These are phyloP conservation scores for Lasiodiplodia gonubiensis DNA, from an alignment of 2,329 filamentous ascomycete genomes.

Conservation along the genomic window DNA sequence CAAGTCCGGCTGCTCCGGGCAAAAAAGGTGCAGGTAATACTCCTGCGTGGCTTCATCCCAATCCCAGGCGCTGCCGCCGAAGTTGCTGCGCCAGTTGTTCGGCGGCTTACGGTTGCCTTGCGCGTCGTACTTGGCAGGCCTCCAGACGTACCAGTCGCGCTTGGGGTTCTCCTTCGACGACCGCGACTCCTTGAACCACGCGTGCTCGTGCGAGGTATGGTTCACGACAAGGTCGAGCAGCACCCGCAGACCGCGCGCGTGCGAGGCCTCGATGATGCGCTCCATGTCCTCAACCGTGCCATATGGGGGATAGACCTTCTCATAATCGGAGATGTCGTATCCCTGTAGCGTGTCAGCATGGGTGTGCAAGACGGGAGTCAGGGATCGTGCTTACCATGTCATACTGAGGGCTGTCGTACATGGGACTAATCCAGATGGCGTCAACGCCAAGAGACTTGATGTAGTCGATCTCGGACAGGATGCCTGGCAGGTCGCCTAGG, in stretches of 20 bases:
- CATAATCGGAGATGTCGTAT: slow-evolving; percentile 48
- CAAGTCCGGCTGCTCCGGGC: slow-evolving; percentile 78
- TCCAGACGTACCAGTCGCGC: slow-evolving; percentile 64
- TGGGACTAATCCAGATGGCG: slow-evolving; percentile 16
- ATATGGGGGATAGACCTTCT: slow-evolving; percentile 47
- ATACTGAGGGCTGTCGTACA: slow-evolving; percentile 55
- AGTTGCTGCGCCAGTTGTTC: slow-evolving; percentile 74
- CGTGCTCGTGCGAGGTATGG: slow-evolving; percentile 50
- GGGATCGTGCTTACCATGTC: slow-evolving; percentile 39
- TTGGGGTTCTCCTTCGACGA: slow-evolving; percentile 57
- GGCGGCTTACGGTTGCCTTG: slow-evolving; percentile 70
- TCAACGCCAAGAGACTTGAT: slow-evolving; percentile 53
- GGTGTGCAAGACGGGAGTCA: too few species aligned
- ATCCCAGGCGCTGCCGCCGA: slow-evolving; percentile 69
- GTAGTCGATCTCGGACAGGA: slow-evolving; percentile 63
- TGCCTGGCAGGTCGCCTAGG: slow-evolving; percentile 62
- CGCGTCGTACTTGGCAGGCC: slow-evolving; percentile 49
- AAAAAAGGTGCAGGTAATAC: slow-evolving; percentile 80
- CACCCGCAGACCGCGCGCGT: slow-evolving; percentile 45
- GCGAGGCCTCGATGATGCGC: slow-evolving; percentile 42
- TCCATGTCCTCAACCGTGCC: slow-evolving; percentile 50
- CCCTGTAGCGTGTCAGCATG: slow-evolving; percentile 30
- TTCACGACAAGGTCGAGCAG: slow-evolving; percentile 50
- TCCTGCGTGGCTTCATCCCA: slow-evolving; percentile 75
- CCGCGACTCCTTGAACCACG: slow-evolving; percentile 64